These are phyloP conservation scores for Eucalyptus microcorys DNA, from an alignment of 345 rosid genomes.

Conservation along the genomic window DNA sequence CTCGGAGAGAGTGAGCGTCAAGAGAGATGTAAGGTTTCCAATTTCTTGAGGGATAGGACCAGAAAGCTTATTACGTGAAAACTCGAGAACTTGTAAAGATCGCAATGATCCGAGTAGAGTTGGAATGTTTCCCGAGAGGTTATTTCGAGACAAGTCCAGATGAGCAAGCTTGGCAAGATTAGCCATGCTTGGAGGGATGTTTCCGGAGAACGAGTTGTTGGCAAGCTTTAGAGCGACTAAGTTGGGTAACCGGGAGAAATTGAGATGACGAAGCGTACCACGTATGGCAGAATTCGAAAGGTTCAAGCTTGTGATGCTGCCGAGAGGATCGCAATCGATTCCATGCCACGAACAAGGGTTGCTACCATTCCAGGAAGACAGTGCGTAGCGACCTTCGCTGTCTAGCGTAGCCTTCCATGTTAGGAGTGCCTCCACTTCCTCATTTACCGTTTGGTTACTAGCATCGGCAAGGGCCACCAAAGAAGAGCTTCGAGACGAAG, in stretches of 20 bases:
- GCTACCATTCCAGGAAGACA: background rate
- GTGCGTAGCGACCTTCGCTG: background rate
- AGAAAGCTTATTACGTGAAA: background rate
- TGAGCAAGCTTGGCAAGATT: conserved; percentile 1
- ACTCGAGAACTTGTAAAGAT: background rate
- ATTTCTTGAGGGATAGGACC: conserved; percentile 1
- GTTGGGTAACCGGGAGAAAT: conserved; percentile 1
- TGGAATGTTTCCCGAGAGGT: background rate
- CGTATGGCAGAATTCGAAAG: background rate
- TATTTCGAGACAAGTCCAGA: background rate
- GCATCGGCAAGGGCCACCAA: background rate
- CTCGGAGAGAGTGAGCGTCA: background rate
- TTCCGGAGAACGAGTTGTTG: conserved; percentile 1
- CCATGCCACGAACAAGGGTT: background rate
- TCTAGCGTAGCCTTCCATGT: conserved; percentile 8
- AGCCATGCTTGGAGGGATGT: conserved; percentile 3
- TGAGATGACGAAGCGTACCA: conserved; percentile 1
- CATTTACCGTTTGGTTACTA: background rate
- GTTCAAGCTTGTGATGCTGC: background rate
- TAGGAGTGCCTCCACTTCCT: conserved; percentile 3
- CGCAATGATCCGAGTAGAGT: background rate
- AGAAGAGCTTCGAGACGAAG: background rate
- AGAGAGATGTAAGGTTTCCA: background rate
- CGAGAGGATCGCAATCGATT: background rate
- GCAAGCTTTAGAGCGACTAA: background rate